Evolutionary conservation across 352 stramenopile species (phyloP), one percentile per base, ranked within the genome.

Genomic region (Phytophthora pisi): DNA sequence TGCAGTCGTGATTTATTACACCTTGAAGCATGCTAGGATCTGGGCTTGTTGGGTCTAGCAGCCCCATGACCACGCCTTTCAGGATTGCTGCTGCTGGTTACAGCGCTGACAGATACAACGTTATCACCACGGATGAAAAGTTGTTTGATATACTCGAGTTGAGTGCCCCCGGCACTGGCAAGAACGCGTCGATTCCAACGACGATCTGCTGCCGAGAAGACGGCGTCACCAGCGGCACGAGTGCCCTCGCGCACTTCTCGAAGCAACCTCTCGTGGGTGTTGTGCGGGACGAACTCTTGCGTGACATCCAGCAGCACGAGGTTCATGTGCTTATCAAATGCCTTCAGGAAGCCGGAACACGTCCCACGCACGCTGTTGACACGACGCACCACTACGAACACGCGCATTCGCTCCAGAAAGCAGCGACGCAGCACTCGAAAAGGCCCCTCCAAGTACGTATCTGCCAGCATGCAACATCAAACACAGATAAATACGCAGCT

Each of bases 311-410:
- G 64, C 28, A 98, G 66, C 50, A 98, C 87, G 42, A 98, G 59
- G 74, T 98, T 98, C 77, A 97, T 90, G 77, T 98, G 94, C 74
- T 98, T 98, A 75, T 98, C 95, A 68, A 98, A 98, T 5, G 91
- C 93, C 60, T 98, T 91, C 36, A 98, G 75, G 62, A 88, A 96
- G n/a, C 94, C 95, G 0, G 78, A 89, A 58, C 95, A 89, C n/a
- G 82, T 95, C 42, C 95, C 95, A 16, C 94, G 86, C 23, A 98
- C 88, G 61, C 88, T 96, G 70, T 98, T 95, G 26, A 98, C 81
- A 51, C 91, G 91, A 43, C 95, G 89, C 30, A 98, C 71, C 20
- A 98, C 85, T 34, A 98, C 86, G 49, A 88, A 74, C 11, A 97
- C 83, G 28, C 87, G 77, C 75, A 84, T 82, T 36, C 81, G 78